Base-by-base conservation (phyloP, 768 basidiomycete genomes). In the Rickenella mellea region DNA sequence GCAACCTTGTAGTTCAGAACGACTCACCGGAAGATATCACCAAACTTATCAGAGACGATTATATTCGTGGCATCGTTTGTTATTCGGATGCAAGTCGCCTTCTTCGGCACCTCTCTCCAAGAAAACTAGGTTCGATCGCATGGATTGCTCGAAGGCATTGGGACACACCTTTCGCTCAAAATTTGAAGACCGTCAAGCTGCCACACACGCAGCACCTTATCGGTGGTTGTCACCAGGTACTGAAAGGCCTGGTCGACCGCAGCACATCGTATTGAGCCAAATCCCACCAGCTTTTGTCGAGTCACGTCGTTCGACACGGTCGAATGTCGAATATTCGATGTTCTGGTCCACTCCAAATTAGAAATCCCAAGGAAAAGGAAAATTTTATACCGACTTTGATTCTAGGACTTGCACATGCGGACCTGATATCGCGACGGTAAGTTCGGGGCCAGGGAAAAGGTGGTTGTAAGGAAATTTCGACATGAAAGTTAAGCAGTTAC, bases 31-130 rank as follows among this genome's bases (percentile, higher is more conserved):
- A 91, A 94, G 29, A 94, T 74, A 55, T 97, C 94, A 0, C 94
- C 94, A 48, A 96, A 93, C 61, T 96, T 97, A 62, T 99, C 94
- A 2, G 89, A 78, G 10, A 88, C 77, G 2, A 97, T 58, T 45
- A 99, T 79, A 0, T 72, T 78, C 47, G 75, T 62, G 0, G 71
- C 73, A 32, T 80, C 70, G 4, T 55, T 62, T 0, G 81, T 78
- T 51, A 96, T 79, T 0, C 62, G 57, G 21, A 96, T 55, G 1
- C 67, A 67, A 0, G 89, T 91, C 0, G 88, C 78, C 45, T 82
- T 81, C 63, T 97, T 97, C 0, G 85, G 80, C 2, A 93, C 67
- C 47, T 86, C 81, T 35, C 93, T 92, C 26, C 11, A 41, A 19
- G 37, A 43, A 7, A 28, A 9, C 17, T 14, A 43, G 39, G 20